These are phyloP conservation scores for Cryptococcus floricola DNA, from an alignment of 1,284 basidiomycete genomes.

Conservation along the genomic window DNA sequence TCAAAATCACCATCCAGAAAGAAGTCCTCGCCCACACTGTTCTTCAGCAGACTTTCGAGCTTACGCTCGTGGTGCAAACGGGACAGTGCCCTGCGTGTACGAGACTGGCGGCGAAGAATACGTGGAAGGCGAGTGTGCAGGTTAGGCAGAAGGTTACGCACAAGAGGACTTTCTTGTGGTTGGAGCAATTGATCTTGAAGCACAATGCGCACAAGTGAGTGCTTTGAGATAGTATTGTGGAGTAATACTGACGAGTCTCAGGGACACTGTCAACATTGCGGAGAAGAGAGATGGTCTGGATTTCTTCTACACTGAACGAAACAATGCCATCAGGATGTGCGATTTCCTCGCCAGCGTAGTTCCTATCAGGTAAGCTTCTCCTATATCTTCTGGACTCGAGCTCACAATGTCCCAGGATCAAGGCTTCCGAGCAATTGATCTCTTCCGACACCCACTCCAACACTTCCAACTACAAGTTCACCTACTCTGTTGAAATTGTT, in stretches of 20 bases:
- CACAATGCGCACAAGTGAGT: conserved; percentile 82
- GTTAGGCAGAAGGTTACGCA: conserved; percentile 96
- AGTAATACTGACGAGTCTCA: conserved; percentile 49
- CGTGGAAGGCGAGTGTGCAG: conserved; percentile 96
- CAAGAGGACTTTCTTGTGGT: conserved; percentile 95
- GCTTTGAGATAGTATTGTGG: too few relatives aligned
- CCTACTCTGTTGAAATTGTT: conserved; percentile 94
- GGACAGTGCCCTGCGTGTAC: conserved; percentile 95
- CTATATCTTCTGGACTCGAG: not conserved
- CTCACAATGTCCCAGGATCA: conserved; percentile 57
- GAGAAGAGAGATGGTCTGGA: conserved; percentile 94
- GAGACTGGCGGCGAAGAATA: conserved; percentile 93
- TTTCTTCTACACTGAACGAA: conserved; percentile 89
- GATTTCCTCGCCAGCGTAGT: conserved; percentile 88
- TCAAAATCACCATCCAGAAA: conserved; percentile 97
- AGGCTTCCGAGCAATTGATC: conserved; percentile 88
- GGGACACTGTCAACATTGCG: conserved; percentile 87
- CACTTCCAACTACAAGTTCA: conserved; percentile 96
- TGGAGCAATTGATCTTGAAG: conserved; percentile 96
- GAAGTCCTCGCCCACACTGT: conserved; percentile 95
- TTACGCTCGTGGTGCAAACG: conserved; percentile 92
- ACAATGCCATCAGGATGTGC: conserved; percentile 95
- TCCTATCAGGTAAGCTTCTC: conserved; percentile 67
- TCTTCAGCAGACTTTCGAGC: conserved; percentile 94
- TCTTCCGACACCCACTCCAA: conserved; percentile 87